Base-by-base conservation (phyloP, 495 filamentous ascomycete genomes). In the Neurospora pannonica region DNA sequence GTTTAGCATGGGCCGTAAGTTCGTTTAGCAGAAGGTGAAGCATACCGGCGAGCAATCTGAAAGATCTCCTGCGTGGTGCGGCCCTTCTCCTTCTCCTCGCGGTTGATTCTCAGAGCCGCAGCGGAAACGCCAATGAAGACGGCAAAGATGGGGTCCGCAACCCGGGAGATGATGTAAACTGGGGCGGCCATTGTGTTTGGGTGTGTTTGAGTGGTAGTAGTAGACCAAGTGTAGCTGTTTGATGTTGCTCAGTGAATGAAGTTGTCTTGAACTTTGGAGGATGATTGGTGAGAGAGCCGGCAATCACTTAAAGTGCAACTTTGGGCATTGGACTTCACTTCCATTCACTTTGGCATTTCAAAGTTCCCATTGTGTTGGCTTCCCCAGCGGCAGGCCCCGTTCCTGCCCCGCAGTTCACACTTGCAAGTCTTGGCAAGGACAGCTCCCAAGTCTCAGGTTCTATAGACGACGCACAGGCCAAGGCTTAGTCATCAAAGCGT, bases 91-190 rank as follows among this genome's bases (percentile, higher is more conserved):
- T 87, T 89, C 79, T 96, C 92, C 78, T 98, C 96, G 34, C 94
- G 92, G 76, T 90, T 92, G 80, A 99, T 91, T 75, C 92, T 85
- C 37, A 87, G 83, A n/a, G 83, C 84, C 11, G 91, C 89, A 2
- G 92, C 91, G 28, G 86, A 85, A 17, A 88, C 71, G 13, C 92
- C 96, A 79, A 98, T 95, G 71, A 88, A 82, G 48, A 97, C 75
- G 48, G 94, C 96, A 80, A 98, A 99, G 75, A 97, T 78, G 24
- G 95, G 96, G 79, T 99, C 96, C 28, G 88, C 89, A 70, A 89
- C 78, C 81, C 93, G 95, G 75, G 87, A 88, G 54, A 89, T 88
- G 74, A 89, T 86, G 77, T 88, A 86, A 5, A 83, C 82, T 48
- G 86, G 84, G 39, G 86, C 77, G 43, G 86, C 82, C 87, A 89